These are phyloP conservation scores for Aspergillus luchuensis DNA, from an alignment of 2,329 filamentous ascomycete genomes.

Conservation along the genomic window DNA sequence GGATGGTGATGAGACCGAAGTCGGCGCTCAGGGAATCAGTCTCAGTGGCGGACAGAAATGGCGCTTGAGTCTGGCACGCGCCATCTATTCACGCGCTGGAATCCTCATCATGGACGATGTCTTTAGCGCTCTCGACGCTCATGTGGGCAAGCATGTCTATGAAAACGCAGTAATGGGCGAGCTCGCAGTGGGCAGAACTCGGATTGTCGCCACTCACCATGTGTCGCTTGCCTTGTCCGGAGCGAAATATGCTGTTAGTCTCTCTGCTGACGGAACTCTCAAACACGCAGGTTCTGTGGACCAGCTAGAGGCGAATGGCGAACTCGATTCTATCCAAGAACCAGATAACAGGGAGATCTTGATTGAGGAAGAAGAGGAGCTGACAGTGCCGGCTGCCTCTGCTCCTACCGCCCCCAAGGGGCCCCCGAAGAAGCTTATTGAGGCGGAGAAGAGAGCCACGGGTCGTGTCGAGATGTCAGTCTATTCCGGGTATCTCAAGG, in stretches of 20 bases:
- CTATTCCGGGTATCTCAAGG: conserved; percentile 66
- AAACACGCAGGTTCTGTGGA: not conserved
- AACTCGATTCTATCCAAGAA: not conserved
- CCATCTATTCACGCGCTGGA: conserved; percentile 73
- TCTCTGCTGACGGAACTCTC: conserved; percentile 63
- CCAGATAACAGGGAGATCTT: not conserved
- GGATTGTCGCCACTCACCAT: conserved; percentile 78
- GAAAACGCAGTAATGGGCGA: conserved; percentile 71
- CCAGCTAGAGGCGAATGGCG: not conserved
- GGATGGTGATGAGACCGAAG: conserved; percentile 72
- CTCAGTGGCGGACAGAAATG: conserved; percentile 82
- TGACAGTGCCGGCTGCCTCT: not conserved
- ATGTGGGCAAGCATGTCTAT: conserved; percentile 75
- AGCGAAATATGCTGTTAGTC: conserved; percentile 65
- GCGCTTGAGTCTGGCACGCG: conserved; percentile 74
- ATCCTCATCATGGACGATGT: conserved; percentile 78
- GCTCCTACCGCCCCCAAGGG: not conserved
- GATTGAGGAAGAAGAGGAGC: not conserved
- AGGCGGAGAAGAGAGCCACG: conserved; percentile 70
- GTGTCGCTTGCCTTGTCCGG: conserved; percentile 68
- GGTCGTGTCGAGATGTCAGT: conserved; percentile 68
- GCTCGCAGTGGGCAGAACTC: conserved; percentile 66
- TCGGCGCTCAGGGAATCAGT: conserved; percentile 62
- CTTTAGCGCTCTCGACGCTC: conserved; percentile 76
- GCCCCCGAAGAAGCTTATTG: conserved; percentile 65